phyloP scores from a whole-genome alignment of 2,329 filamentous ascomycete species.

The Pseudonectria buxi region DNA sequence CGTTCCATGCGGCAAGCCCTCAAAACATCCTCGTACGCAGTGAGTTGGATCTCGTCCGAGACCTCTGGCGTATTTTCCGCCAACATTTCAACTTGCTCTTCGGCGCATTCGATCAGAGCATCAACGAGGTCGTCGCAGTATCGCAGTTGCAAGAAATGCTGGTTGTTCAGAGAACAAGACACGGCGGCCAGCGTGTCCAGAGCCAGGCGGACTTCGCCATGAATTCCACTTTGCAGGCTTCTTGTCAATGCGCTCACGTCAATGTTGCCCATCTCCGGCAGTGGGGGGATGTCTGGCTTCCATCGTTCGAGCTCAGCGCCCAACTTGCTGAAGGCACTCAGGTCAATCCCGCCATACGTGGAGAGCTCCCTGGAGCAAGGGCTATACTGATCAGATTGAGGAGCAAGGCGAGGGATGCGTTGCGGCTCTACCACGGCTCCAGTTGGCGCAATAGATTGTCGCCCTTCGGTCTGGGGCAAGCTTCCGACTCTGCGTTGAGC shows the following conservation, averaged over 20 bases:
- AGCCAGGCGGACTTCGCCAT: constrained; percentile 81
- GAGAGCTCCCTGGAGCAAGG: constrained; percentile 49
- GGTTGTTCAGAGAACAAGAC: constrained; percentile 53
- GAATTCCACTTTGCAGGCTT: constrained; percentile 83
- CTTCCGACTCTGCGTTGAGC: constrained; percentile 35
- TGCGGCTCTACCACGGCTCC: constrained; percentile 18
- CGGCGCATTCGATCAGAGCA: constrained; percentile 80
- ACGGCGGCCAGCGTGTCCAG: constrained; percentile 75
- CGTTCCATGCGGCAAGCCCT: constrained; percentile 71
- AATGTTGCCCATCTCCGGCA: constrained; percentile 76
- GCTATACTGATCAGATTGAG: constrained; percentile 46
- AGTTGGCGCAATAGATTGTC: constrained; percentile 16
- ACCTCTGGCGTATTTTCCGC: constrained; percentile 78
- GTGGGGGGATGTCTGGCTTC: constrained; percentile 67
- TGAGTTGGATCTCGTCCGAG: constrained; percentile 76
- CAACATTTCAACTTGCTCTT: constrained; percentile 79
- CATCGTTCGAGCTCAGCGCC: constrained; percentile 60
- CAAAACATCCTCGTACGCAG: constrained; percentile 80
- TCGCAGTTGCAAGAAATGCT: constrained; percentile 60
- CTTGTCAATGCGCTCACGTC: constrained; percentile 86
- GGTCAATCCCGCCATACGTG: constrained; percentile 65
- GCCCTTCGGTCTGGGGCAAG: constrained; percentile 30
- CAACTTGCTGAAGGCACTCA: constrained; percentile 56
- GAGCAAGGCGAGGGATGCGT: constrained; percentile 32
- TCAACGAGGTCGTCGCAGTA: constrained; percentile 86